Evolutionary conservation across 176 grass and related monocot species (phyloP), one percentile per base, ranked within the genome.

Genomic region (Zizania latifolia): DNA sequence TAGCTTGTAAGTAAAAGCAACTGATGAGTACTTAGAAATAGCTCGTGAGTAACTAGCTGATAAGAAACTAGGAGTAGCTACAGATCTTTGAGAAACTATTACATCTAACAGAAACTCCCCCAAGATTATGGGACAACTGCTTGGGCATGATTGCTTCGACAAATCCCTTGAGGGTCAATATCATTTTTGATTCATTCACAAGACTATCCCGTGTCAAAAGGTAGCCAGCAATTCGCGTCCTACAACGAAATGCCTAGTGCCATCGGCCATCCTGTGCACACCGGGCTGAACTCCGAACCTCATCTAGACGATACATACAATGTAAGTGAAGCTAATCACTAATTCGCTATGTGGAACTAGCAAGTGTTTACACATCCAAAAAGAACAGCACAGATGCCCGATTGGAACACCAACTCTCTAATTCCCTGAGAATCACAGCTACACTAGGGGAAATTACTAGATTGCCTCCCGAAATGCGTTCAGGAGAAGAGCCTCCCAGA

Each of bases 401-500:
- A 16, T 27, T 46, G 26, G 66, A 48, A 19, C 23, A 28, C 62
- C 19, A 57, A n/a, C 9, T 43, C 66, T 34, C 24, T 50, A 67
- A 51, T 59, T 50, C 31, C 29, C 60, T 38, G 43, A 19, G 15
- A 36, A 23, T 60, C 40, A 35, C 62, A 53, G 58, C 45, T 63
- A n/a, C 19, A 30, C 26, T 46, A 55, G 6, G 9, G n/a, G n/a
- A n/a, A n/a, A n/a, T n/a, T 21, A 57, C n/a, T 24, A 63, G 62
- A 40, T 35, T 40, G 27, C 16, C 43, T 13, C 1, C 21, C 5
- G 0, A 34, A n/a, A 32, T 4, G 10, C 27, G 73, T 46, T 92
- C 67, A 99, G 58, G 88, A 88, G 70, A 99, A 94, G 8, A 99
- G 79, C 77, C 82, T 92, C 46, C 95, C 65, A 4, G 89, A 78